phyloP scores from a whole-genome alignment of 2,329 filamentous ascomycete genomes.

The Exophiala oligosperma region DNA sequence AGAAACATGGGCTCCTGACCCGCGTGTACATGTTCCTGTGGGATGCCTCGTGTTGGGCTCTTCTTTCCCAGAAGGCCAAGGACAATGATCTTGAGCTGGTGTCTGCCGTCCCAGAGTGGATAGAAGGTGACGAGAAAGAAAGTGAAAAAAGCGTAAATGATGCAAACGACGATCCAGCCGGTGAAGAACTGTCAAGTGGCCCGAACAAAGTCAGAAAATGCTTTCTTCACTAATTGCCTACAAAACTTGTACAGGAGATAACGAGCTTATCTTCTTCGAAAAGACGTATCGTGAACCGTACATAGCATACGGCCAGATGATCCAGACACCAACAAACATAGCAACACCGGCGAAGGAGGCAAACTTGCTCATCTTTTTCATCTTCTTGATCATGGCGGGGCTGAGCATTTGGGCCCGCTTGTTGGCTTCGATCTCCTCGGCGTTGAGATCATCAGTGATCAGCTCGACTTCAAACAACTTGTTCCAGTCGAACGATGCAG shows the following conservation, averaged over 20 bases:
- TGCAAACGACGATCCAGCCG: constrained; percentile 25
- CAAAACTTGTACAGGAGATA: constrained; percentile 15
- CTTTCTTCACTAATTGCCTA: too few relatives aligned
- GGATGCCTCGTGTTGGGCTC: too few relatives aligned
- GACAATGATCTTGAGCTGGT: neutral
- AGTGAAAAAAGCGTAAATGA: constrained; percentile 26
- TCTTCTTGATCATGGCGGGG: neutral
- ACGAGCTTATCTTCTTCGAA: constrained; percentile 3
- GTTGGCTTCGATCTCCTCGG: constrained; percentile 36
- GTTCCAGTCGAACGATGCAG: constrained; percentile 45
- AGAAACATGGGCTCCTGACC: too few relatives aligned
- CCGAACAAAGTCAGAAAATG: neutral
- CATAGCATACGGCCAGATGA: too few relatives aligned
- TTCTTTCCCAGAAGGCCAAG: too few relatives aligned
- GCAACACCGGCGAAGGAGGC: constrained; percentile 1
- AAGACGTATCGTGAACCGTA: too few relatives aligned
- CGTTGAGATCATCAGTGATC: too few relatives aligned
- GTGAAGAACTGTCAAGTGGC: constrained; percentile 24
- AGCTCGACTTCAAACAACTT: constrained; percentile 51
- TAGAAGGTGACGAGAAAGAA: constrained; percentile 25
- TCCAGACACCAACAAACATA: too few relatives aligned
- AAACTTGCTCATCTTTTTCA: too few relatives aligned
- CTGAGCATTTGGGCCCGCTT: constrained; percentile 9
- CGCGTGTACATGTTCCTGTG: too few relatives aligned
- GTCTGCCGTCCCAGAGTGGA: constrained; percentile 22